These are phyloP conservation scores for Hortaea werneckii DNA, from an alignment of 2,329 filamentous ascomycete species.

Conservation along the genomic window DNA sequence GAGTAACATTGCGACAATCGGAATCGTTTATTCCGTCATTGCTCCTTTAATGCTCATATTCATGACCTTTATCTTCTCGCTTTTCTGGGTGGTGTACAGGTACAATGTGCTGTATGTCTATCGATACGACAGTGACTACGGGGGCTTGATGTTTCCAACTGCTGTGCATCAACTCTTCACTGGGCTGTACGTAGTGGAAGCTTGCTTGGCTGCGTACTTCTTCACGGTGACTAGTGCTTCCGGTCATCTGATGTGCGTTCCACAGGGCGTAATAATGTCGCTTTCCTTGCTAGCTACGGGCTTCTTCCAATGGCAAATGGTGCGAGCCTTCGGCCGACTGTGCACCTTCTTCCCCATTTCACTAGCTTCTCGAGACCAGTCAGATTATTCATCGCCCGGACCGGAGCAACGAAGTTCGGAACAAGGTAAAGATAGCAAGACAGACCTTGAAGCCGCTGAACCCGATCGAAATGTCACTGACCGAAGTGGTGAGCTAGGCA, in stretches of 20 bases:
- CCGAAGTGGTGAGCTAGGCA: no score
- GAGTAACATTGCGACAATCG: slow-evolving; percentile 92
- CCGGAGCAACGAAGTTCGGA: no score
- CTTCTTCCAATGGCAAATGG: slow-evolving; percentile 71
- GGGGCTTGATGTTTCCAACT: slow-evolving; percentile 79
- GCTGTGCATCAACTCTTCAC: slow-evolving; percentile 95
- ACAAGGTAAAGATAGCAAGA: no score
- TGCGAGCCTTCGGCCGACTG: slow-evolving; percentile 72
- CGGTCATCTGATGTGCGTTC: slow-evolving; percentile 48
- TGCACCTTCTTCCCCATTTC: slow-evolving; percentile 88
- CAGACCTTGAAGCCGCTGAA: no score
- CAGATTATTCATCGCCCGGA: no score
- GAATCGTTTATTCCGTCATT: slow-evolving; percentile 72
- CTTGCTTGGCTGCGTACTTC: slow-evolving; percentile 82
- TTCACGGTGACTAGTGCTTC: slow-evolving; percentile 57
- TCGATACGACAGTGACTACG: slow-evolving; percentile 80
- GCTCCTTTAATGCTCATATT: slow-evolving; percentile 87
- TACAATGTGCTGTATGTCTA: slow-evolving; percentile 95
- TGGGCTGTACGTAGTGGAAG: slow-evolving; percentile 87
- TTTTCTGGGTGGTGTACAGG: slow-evolving; percentile 92
- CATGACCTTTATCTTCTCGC: slow-evolving; percentile 79
- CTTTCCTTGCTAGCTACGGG: slow-evolving; percentile 59
- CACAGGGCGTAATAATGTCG: slow-evolving; percentile 80
- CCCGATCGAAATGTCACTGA: no score
- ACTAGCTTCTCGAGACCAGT: slow-evolving; percentile 39